phyloP scores from a whole-genome alignment of 2,329 filamentous ascomycete genomes.

The Aspergillus sp. region DNA sequence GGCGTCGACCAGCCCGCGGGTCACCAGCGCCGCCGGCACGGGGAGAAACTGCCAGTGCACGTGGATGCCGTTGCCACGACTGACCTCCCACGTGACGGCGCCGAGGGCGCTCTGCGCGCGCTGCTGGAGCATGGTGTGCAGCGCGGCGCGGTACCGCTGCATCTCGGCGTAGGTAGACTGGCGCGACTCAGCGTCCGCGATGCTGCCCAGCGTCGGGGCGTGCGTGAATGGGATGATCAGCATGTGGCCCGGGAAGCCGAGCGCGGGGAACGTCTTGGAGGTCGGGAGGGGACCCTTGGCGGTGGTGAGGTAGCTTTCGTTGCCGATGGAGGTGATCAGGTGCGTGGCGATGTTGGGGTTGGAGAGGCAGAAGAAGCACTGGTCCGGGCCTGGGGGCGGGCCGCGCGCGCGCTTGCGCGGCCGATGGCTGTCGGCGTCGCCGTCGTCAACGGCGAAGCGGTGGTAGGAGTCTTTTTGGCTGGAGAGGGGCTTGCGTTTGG shows the following conservation, averaged over 20 bases:
- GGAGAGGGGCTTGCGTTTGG: constrained; percentile 57
- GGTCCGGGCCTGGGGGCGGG: constrained; percentile 63
- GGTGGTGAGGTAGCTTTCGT: constrained; percentile 83
- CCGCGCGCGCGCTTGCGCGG: constrained; percentile 45
- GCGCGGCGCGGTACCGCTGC: constrained; percentile 70
- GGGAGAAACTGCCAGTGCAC: constrained; percentile 93
- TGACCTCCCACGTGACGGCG: constrained; percentile 90
- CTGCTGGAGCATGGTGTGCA: constrained; percentile 72
- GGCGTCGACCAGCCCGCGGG: constrained; percentile 75
- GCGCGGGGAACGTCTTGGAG: constrained; percentile 65
- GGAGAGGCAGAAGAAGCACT: constrained; percentile 94
- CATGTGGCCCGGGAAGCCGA: constrained; percentile 79
- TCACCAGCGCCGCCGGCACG: constrained; percentile 65
- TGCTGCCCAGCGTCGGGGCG: constrained; percentile 68
- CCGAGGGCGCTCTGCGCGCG: constrained; percentile 61
- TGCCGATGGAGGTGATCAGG: constrained; percentile 84
- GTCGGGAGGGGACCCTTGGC: constrained; percentile 86
- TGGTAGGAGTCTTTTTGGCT: constrained; percentile 36
- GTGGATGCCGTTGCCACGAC: constrained; percentile 76
- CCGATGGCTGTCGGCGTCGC: constrained; percentile 34
- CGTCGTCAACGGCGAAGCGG: constrained; percentile 40
- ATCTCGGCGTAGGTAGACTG: constrained; percentile 73
- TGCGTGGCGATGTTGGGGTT: constrained; percentile 82
- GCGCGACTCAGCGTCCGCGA: constrained; percentile 58
- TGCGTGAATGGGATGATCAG: constrained; percentile 89